A percentile compares a stretch with the other conserved stretches of the same genome.
Conservation (phyloP, 2,329 filamentous ascomycete species). For the Aspergillus floridensis region DNA sequence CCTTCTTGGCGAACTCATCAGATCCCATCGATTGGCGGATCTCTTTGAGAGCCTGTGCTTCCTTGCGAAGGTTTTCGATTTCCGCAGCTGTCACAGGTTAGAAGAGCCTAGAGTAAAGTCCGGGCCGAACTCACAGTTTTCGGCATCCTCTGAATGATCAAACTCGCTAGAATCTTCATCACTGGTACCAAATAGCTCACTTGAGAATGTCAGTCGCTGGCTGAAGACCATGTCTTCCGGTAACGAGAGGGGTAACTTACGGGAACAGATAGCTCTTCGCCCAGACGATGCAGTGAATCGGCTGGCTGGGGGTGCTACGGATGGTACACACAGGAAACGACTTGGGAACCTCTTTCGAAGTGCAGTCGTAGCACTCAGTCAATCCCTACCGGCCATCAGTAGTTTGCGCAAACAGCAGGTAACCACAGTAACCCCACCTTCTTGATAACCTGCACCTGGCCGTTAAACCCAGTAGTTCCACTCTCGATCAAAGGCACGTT, state of each 20-base stretch:
- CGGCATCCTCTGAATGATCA: constrained; percentile 74
- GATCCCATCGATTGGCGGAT: constrained; percentile 81
- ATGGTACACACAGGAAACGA: constrained; percentile 97
- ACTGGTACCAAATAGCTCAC: constrained; percentile 85
- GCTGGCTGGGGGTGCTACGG: constrained; percentile 89
- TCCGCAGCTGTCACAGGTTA: constrained; percentile 58
- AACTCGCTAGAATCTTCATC: constrained; percentile 80
- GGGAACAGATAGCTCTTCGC: constrained; percentile 94
- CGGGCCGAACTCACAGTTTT: constrained; percentile 60
- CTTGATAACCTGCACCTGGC: constrained; percentile 95
- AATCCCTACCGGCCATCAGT: constrained; percentile 53
- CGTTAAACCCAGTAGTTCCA: constrained; percentile 95
- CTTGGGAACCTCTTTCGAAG: constrained; percentile 83
- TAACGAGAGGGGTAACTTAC: constrained; percentile 27
- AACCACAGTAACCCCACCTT: constrained; percentile 50
- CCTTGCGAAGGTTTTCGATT: constrained; percentile 80
- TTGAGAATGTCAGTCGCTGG: constrained; percentile 31
- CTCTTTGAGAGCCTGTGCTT: constrained; percentile 77
- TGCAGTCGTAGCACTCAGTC: constrained; percentile 96
- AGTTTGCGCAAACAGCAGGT: neutral
- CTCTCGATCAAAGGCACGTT: constrained; percentile 91
- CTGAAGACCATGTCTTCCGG: too few relatives aligned
- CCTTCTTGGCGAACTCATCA: constrained; percentile 68
- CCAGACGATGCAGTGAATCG: constrained; percentile 99
- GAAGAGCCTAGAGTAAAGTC: neutral